Evolutionary conservation across 495 filamentous ascomycete species (phyloP), one percentile per base, ranked within the genome.

Genomic region (Massariosphaeria phaeospora): DNA sequence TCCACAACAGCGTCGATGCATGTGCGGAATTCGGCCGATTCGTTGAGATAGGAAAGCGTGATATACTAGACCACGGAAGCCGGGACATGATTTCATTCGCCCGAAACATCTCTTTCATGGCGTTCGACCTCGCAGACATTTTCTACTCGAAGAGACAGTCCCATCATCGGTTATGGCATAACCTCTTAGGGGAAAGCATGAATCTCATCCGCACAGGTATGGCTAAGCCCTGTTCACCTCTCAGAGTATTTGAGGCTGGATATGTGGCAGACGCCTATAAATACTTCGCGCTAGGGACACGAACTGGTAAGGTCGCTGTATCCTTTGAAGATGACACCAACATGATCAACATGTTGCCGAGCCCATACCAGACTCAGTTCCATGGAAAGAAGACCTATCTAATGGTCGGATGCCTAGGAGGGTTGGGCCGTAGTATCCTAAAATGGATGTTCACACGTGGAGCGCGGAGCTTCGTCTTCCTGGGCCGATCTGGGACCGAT

Each of bases 41-140:
- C 48, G 62, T 84, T 35, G 79, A 84, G 50, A 72, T 83, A 25
- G 79, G 79, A 2, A 78, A 78, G 45, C 69, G 67, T 13, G 80
- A 83, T 65, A 73, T 73, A 17, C 21, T 46, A n/a, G 21, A 52
- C 13, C 73, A 73, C 33, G 61, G 38, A 1, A 24, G 29, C 9
- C 25, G 65, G 2, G 25, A 39, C 5, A 64, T 67, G 54, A 18
- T 23, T n/a, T 13, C 20, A 20, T 49, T 49, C 46, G 18, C 15
- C 2, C 20, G 23, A 3, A 49, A 38, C 13, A 34, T n/a, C 2
- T 24, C 46, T n/a, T 49, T 49, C 21, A 36, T 25, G 4, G 46
- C 30, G 4, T 35, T 49, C 18, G 46, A 49, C 9, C 31, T 49
- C 1, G 13, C 23, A 21, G 6, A 44, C 15, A 21, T 44, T 25